Evolutionary conservation across 805 yeast species (phyloP), one percentile per base, ranked within the genome.

Genomic region (Phaffomyces antillensis): DNA sequence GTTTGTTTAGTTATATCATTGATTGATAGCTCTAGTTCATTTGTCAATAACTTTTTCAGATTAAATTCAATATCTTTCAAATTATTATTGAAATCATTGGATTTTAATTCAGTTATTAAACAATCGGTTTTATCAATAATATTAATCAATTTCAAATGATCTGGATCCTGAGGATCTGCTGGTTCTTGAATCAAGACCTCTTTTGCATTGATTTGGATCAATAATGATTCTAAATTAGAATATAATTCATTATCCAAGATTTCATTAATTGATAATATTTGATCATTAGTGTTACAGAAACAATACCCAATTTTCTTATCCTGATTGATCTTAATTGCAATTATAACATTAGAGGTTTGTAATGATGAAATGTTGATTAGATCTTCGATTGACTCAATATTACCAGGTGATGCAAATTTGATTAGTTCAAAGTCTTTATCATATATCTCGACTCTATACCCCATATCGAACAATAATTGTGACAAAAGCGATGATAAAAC

Each of bases 161-260:
- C 91, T 6, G 76, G 65, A 45, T 78, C 83, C 43, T 56, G 61
- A 18, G 49, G 39, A 11, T 49, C 41, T 48, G 71, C 23, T 11
- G 56, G 56, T 1, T 46, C 65, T 12, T 83, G 82, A 7, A 91
- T 55, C 15, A 93, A 60, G 36, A 88, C 81, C 60, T 93, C 99
- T 55, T 84, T 86, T 7, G 89, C 87, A 18, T 96, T 96, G 32
- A 89, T 68, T 62, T 93, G 99, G 53, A 93, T 83, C 47, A 90
- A 63, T 41, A 89, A 71, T 39, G 95, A 81, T 61, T 93, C 98
- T 50, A 91, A 63, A 58, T 90, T 91, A 2, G 96, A 81, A 54
- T 77, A 89, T 10, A 88, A 71, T 40, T 91, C 98, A 58, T 87
- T 89, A 61, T 93, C 99, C 10, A 76, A 75, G 51, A 91, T 84